Percentiles rank a stretch among this genome's conserved stretches.
Conservation (phyloP, 192 early-diverging fungal genomes). For the Coemansia sp. region DNA sequence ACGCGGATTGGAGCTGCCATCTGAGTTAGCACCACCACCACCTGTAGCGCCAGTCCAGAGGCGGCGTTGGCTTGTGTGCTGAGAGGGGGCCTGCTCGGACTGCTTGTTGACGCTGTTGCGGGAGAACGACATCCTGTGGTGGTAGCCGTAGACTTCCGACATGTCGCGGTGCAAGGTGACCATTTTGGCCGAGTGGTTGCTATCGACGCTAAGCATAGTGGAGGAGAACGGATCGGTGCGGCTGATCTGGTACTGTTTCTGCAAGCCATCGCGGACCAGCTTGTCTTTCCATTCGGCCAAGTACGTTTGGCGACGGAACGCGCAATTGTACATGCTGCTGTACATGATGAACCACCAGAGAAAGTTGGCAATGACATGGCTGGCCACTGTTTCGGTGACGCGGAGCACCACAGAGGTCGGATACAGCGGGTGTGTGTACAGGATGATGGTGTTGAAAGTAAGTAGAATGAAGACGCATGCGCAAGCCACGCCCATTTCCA, state of each 20-base stretch:
- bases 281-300: conserved; percentile 49
- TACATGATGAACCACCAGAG: conserved; percentile 60
- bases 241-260: conserved; percentile 55
- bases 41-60: background rate
- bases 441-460: conserved; percentile 45
- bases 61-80: background rate
- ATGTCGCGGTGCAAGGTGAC: conserved; percentile 28
- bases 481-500: conserved; percentile 47
- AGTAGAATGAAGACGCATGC: conserved; percentile 40
- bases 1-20: conserved; percentile 7
- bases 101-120: conserved; percentile 11
- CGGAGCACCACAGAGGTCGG: conserved; percentile 19
- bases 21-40: background rate
- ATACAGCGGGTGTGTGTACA: conserved; percentile 47
- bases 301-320: conserved; percentile 31
- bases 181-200: conserved; percentile 23
- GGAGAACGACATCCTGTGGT: conserved; percentile 45
- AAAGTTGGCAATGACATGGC: conserved; percentile 42
- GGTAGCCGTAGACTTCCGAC: conserved; percentile 27
- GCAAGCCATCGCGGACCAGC: conserved; percentile 45
- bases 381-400: conserved; percentile 29
- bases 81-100: background rate
- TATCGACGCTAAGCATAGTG: conserved; percentile 37
- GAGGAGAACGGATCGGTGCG: conserved; percentile 45
- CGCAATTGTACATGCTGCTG: conserved; percentile 45